phyloP scores from a whole-genome alignment of 2,329 filamentous ascomycete genomes.

The Mollisiaceae sp. region DNA sequence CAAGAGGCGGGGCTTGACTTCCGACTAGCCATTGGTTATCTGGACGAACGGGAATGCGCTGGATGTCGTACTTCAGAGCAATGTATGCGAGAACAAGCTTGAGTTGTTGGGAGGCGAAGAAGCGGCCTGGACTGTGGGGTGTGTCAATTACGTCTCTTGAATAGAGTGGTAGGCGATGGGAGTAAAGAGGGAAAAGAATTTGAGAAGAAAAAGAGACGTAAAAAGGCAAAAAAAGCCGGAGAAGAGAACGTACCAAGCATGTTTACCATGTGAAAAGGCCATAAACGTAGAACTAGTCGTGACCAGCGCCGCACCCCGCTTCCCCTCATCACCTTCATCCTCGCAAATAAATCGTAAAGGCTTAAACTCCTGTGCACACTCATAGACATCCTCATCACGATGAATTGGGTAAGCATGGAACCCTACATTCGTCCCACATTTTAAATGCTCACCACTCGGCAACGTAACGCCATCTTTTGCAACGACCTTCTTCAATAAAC shows the following conservation, averaged over 20 bases:
- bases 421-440: constrained; percentile 45
- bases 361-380: constrained; percentile 26
- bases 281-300: constrained; percentile 36
- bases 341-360: constrained; percentile 29
- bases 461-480: constrained; percentile 52
- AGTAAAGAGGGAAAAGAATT: constrained; percentile 3
- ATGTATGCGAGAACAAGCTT: constrained; percentile 38
- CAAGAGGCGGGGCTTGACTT: constrained; percentile 40
- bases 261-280: constrained; percentile 41
- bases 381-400: constrained; percentile 31
- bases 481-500: constrained; percentile 40
- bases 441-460: constrained; percentile 43
- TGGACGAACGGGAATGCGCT: constrained; percentile 37
- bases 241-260: constrained; percentile 38
- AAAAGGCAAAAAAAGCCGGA: too few species aligned
- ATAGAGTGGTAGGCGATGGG: neutral
- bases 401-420: constrained; percentile 33
- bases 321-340: constrained; percentile 1
- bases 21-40: constrained; percentile 43
- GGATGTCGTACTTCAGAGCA: constrained; percentile 34
- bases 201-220: neutral
- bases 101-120: constrained; percentile 35
- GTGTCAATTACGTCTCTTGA: constrained; percentile 22
- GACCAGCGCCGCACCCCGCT: constrained; percentile 33
- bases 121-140: constrained; percentile 34